Conservation (phyloP, 768 basidiomycete species). For the Phlegmacium glaucopus region DNA sequence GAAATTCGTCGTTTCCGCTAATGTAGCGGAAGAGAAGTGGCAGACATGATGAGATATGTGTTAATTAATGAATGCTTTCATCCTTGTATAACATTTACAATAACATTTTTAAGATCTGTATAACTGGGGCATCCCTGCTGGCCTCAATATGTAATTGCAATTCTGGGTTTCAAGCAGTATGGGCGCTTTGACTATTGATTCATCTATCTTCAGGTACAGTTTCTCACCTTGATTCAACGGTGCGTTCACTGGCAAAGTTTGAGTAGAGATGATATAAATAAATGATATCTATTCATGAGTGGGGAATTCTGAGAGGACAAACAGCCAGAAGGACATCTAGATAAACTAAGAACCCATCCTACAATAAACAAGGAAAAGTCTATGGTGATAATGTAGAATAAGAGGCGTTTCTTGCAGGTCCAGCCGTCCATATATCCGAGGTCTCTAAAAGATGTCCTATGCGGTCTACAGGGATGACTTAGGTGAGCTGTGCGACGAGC, state of each 20-base stretch:
- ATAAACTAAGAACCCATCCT: conserved; percentile 13
- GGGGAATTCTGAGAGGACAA: conserved; percentile 2
- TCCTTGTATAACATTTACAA: no score
- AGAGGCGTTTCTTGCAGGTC: conserved; percentile 12
- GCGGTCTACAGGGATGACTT: conserved; percentile 15
- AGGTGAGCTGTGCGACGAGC: neutral
- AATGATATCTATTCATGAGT: neutral
- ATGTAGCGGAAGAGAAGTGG: conserved; percentile 36
- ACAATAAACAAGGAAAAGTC: conserved; percentile 6
- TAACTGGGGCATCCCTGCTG: no score
- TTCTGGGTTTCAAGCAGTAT: no score
- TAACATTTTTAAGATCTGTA: no score
- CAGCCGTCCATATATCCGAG: conserved; percentile 5
- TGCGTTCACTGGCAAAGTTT: no score
- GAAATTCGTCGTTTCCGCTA: conserved; percentile 37
- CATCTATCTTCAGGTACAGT: no score
- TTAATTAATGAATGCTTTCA: no score
- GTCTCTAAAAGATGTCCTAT: conserved; percentile 7
- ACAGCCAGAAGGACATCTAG: conserved; percentile 10
- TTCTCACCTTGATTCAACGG: no score
- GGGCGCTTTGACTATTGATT: no score
- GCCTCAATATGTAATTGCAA: no score
- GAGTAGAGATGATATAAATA: no score
- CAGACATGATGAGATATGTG: conserved; percentile 20
- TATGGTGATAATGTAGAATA: conserved; percentile 1